Percentiles rank a stretch among this genome's conserved stretches.
Evolutionary conservation across 2,329 filamentous ascomycete species (phyloP).

Genomic region (Didymella keratinophila): DNA sequence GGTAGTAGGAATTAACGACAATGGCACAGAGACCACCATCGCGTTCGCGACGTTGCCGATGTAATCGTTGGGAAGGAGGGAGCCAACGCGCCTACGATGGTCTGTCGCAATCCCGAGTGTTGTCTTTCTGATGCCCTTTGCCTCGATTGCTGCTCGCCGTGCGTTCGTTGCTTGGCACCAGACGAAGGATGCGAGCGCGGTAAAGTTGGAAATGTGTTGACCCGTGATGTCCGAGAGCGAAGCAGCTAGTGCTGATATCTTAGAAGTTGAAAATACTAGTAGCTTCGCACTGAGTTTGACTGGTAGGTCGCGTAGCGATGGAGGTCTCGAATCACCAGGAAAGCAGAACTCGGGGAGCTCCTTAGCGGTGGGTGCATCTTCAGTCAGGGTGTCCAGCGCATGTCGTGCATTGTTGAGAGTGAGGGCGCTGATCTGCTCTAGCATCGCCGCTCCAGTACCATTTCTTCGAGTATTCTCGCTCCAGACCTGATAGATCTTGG

Average conservation of each 20-base stretch:
- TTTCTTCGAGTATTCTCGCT: slow-evolving; percentile 4
- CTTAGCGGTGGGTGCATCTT: background rate
- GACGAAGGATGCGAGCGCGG: slow-evolving; percentile 26
- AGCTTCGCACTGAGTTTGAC: slow-evolving; percentile 9
- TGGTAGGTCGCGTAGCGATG: slow-evolving; percentile 1
- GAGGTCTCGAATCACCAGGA: background rate
- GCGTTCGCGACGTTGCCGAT: slow-evolving; percentile 22
- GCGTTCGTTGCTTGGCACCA: slow-evolving; percentile 33
- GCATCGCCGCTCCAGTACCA: background rate
- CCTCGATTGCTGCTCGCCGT: slow-evolving; percentile 9
- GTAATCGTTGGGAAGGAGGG: slow-evolving; percentile 8
- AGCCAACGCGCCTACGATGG: slow-evolving; percentile 9
- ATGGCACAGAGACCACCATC: slow-evolving; percentile 7
- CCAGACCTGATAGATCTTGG: slow-evolving; percentile 26
- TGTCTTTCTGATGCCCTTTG: slow-evolving; percentile 10
- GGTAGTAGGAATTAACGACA: background rate
- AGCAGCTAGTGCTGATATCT: background rate
- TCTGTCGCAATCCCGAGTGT: slow-evolving; percentile 26
- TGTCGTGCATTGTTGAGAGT: background rate
- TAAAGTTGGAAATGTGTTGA: slow-evolving; percentile 23
- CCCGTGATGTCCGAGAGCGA: slow-evolving; percentile 3
- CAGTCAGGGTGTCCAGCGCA: slow-evolving; percentile 2
- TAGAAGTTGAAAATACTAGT: background rate
- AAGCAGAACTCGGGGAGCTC: slow-evolving; percentile 6
- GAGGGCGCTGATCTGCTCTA: background rate